Base-by-base conservation (phyloP, 257 asterid genomes). In the Nicotiana attenuata region DNA sequence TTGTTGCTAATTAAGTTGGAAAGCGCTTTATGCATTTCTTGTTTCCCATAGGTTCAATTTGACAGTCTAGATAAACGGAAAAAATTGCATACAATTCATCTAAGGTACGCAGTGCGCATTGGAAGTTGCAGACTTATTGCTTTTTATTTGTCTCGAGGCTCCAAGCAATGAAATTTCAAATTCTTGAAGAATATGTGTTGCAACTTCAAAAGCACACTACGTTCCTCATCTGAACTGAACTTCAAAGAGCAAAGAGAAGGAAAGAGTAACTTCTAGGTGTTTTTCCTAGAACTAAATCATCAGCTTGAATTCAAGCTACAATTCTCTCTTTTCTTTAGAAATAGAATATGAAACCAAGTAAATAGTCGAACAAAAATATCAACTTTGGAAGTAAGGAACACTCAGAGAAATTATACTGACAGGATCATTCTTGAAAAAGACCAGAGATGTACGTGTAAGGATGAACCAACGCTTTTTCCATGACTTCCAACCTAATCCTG, bases 381-480 rank as follows among this genome's bases (percentile, higher is more conserved):
- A 63, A 53, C 80, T 55, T 53, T 33, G 17, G 80, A 77, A 73
- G 33, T 26, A 26, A 73, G 47, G 24, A 47, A 80, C 28, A 50
- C 68, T 77, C 47, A 26, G 5, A 64, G 4, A 77, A 76, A 71
- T 33, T 19, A 78, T 87, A 91, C 97, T 93, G 81, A 94, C 98
- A 77, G 98, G 97, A 79, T 94, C 97, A 83, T 90, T 94, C 93
- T 94, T 94, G 94, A 94, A 93, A 89, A 93, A 93, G 78, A 94
- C 97, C 94, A 94, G 87, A n/a, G 98, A 94, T 82, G 97, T 92
- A 41, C 98, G 97, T 26, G 98, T 94, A 57, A 94, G 97, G 88
- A 94, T 93, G 84, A 94, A 94, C 98, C 97, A 94, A 17, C 98
- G 92, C 86, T 91, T 94, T 90, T 94, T 94, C 98, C 98, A 94